Conservation (phyloP, 2,329 filamentous ascomycete species). For the Peltaster fructicola region DNA sequence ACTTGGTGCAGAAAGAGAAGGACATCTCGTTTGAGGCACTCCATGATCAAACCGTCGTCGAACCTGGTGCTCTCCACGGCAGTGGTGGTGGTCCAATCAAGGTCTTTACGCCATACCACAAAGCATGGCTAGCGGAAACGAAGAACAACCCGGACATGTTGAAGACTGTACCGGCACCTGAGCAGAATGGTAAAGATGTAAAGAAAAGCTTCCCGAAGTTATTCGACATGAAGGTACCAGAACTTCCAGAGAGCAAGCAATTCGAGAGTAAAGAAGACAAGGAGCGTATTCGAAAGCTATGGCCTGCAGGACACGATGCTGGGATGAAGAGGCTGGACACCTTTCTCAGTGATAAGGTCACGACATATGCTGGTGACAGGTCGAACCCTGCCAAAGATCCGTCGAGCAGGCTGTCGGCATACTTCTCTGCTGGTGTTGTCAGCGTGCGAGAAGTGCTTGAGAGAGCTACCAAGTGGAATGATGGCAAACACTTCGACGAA, state of each 20-base stretch:
- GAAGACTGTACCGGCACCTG: conserved; percentile 24
- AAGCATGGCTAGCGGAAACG: conserved; percentile 27
- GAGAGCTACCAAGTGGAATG: conserved; percentile 24
- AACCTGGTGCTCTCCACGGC: conserved; percentile 27
- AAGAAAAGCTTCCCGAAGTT: conserved; percentile 34
- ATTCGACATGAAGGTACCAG: conserved; percentile 35
- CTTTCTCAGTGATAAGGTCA: conserved; percentile 24
- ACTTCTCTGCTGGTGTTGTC: conserved; percentile 29
- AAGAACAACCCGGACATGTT: conserved; percentile 26
- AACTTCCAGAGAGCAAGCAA: conserved; percentile 23
- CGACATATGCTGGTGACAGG: conserved; percentile 23
- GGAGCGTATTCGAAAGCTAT: conserved; percentile 25
- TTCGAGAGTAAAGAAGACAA: conserved; percentile 22
- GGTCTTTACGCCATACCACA: conserved; percentile 35
- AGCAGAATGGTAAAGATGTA: conserved; percentile 26
- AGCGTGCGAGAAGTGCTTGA: conserved; percentile 29
- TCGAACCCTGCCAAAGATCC: conserved; percentile 25
- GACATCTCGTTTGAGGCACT: conserved; percentile 25
- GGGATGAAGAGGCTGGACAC: conserved; percentile 23
- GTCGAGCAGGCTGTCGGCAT: conserved; percentile 25
- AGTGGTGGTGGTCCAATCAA: conserved; percentile 30
- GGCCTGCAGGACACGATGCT: conserved; percentile 28
- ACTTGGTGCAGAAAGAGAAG: conserved; percentile 17
- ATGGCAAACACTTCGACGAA: conserved; percentile 26
- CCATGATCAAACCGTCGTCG: conserved; percentile 33